Percentiles rank a stretch among this genome's conserved stretches.
Evolutionary conservation across 805 yeast genomes (phyloP).

Genomic region (Pichia deserticola): DNA sequence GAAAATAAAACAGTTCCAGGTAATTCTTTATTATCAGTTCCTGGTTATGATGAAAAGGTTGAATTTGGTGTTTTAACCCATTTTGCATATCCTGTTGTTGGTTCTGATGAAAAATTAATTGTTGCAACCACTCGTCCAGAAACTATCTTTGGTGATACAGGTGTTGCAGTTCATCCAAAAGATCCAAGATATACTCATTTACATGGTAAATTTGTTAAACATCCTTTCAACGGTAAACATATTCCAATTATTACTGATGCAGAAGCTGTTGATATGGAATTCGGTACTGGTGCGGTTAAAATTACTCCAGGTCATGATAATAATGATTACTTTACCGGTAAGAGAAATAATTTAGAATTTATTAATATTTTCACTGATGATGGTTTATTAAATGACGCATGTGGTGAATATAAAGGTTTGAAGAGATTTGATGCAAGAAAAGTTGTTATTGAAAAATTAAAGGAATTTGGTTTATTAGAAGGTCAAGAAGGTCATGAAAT

Average conservation of each 20-base stretch:
- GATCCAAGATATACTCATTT: conserved; percentile 89
- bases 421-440: conserved; percentile 93
- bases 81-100: conserved; percentile 84
- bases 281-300: conserved; percentile 99
- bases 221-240: conserved; percentile 81
- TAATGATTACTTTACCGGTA: conserved; percentile 95
- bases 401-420: conserved; percentile 89
- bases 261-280: conserved; percentile 97
- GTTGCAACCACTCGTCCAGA: conserved; percentile 99
- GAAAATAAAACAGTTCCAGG: conserved; percentile 87
- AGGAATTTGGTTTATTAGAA: conserved; percentile 64
- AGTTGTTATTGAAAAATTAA: conserved; percentile 71
- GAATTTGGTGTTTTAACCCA: conserved; percentile 98
- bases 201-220: conserved; percentile 87
- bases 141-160: conserved; percentile 96
- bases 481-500: conserved; percentile 92
- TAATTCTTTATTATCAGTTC: conserved; percentile 72
- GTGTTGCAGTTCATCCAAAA: conserved; percentile 94
- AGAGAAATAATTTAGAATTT: conserved; percentile 82
- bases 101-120: conserved; percentile 73
- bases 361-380: conserved; percentile 88
- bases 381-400: conserved; percentile 82
- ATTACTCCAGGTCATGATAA: conserved; percentile 98
- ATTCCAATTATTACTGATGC: conserved; percentile 84
- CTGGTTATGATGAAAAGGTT: conserved; percentile 81